phyloP scores from a whole-genome alignment of 1,139 yeast species.

The Zygosaccharomyces sapae region DNA sequence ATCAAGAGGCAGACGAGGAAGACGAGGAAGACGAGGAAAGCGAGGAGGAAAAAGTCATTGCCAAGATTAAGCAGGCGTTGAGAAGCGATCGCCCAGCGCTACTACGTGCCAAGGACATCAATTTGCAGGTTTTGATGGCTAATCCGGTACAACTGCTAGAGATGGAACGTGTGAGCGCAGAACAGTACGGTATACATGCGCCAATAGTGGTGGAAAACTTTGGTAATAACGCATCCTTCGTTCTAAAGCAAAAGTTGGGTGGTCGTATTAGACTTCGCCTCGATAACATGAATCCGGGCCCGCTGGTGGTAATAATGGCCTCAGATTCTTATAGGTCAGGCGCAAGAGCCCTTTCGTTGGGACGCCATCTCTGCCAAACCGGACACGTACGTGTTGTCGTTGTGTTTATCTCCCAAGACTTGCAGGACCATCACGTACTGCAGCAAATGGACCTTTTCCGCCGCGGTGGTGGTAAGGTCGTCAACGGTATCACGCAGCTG shows the following conservation, averaged over 20 bases:
- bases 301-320: slow-evolving; percentile 59
- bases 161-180: slow-evolving; percentile 59
- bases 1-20: neutral
- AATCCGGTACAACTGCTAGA: slow-evolving; percentile 82
- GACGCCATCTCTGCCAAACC: slow-evolving; percentile 59
- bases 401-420: slow-evolving; percentile 27
- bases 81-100: slow-evolving; percentile 14
- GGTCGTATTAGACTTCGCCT: slow-evolving; percentile 59
- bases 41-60: slow-evolving; percentile 5
- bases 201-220: slow-evolving; percentile 61
- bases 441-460: slow-evolving; percentile 54
- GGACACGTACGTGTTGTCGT: slow-evolving; percentile 63
- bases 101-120: slow-evolving; percentile 22
- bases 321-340: slow-evolving; percentile 77
- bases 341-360: slow-evolving; percentile 70
- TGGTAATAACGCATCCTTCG: slow-evolving; percentile 60
- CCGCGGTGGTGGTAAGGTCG: slow-evolving; percentile 50
- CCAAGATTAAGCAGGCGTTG: slow-evolving; percentile 5
- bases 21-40: slow-evolving; percentile 2
- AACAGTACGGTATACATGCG: slow-evolving; percentile 50
- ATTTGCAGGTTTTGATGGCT: slow-evolving; percentile 51
- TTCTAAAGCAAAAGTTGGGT: slow-evolving; percentile 61
- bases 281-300: slow-evolving; percentile 71
- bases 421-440: slow-evolving; percentile 28
- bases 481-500: slow-evolving; percentile 39